phyloP scores from a whole-genome alignment of 2,329 filamentous ascomycete genomes.

The Bimuria novae-zelandiae region DNA sequence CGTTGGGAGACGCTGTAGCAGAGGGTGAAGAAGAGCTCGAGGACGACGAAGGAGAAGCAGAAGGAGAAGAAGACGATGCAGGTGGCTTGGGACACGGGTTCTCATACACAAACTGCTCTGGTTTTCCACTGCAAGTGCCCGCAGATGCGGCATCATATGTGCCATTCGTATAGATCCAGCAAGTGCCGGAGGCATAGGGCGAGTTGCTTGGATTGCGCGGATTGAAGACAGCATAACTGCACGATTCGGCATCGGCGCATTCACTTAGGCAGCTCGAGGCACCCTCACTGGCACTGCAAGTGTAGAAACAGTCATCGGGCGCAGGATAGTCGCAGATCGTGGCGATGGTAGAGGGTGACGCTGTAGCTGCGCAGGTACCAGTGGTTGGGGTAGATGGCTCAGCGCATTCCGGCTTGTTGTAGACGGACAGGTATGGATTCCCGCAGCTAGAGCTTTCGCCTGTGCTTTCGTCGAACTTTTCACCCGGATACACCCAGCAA shows the following conservation, averaged over 20 bases:
- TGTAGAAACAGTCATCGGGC: slow-evolving; percentile 3
- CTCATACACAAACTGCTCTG: slow-evolving; percentile 11
- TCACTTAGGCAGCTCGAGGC: slow-evolving; percentile 4
- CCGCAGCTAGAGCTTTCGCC: background rate
- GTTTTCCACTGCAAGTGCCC: background rate
- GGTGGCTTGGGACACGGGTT: slow-evolving; percentile 6
- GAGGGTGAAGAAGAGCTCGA: no score
- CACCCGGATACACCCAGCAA: slow-evolving; percentile 10
- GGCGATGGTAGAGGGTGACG: slow-evolving; percentile 4
- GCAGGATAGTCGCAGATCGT: slow-evolving; percentile 4
- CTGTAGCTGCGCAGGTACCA: slow-evolving; percentile 2
- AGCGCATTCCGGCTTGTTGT: slow-evolving; percentile 7
- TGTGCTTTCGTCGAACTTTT: slow-evolving; percentile 6
- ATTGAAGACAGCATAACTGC: slow-evolving; percentile 9
- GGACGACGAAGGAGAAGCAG: no score
- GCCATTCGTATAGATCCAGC: slow-evolving; percentile 11
- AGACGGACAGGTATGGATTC: slow-evolving; percentile 5
- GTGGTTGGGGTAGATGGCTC: background rate
- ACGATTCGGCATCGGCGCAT: slow-evolving; percentile 1
- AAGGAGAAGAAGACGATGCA: no score
- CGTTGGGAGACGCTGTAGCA: no score
- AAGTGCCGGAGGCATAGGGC: slow-evolving; percentile 4
- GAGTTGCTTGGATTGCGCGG: background rate
- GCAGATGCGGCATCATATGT: slow-evolving; percentile 5
- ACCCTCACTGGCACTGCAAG: slow-evolving; percentile 4